Percentiles rank a stretch among this genome's conserved stretches.
Conservation (phyloP, 495 filamentous ascomycete genomes). For the Cladorrhinum samala region DNA sequence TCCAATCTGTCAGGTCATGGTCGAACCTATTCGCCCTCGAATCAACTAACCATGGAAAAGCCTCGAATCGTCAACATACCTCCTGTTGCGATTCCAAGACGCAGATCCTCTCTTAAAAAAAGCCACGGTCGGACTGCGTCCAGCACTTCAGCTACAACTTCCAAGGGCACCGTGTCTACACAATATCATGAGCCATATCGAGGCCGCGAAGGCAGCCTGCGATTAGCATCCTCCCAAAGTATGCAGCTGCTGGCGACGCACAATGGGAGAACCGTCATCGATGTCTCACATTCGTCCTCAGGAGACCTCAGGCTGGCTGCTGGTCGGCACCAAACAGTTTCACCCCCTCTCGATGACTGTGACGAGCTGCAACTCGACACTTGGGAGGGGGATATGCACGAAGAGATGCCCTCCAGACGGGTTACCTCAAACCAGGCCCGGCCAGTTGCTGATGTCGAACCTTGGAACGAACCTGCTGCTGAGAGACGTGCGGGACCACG, state of each 20-base stretch:
- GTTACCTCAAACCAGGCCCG: background rate
- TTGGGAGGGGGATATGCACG: background rate
- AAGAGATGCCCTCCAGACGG: background rate
- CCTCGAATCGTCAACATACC: constrained; percentile 25
- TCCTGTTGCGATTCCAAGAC: constrained; percentile 12
- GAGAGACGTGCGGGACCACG: background rate
- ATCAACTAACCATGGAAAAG: constrained; percentile 6
- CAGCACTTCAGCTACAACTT: background rate
- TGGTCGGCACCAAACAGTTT: background rate
- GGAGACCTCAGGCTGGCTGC: background rate
- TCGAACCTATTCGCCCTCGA: constrained; percentile 13
- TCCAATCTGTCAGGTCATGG: too few species aligned
- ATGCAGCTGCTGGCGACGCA: constrained; percentile 10
- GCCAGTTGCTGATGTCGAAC: background rate
- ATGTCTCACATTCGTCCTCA: constrained; percentile 18
- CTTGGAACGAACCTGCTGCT: background rate
- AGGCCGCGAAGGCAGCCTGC: background rate
- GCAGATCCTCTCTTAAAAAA: constrained; percentile 12
- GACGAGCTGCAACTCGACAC: background rate
- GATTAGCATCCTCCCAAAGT: background rate
- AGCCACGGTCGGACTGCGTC: background rate
- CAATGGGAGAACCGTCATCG: constrained; percentile 18
- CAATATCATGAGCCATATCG: background rate
- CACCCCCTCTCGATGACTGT: background rate
- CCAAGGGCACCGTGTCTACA: background rate